Conservation (phyloP, 805 yeast species). For the Wickerhamomyces bisporus region DNA sequence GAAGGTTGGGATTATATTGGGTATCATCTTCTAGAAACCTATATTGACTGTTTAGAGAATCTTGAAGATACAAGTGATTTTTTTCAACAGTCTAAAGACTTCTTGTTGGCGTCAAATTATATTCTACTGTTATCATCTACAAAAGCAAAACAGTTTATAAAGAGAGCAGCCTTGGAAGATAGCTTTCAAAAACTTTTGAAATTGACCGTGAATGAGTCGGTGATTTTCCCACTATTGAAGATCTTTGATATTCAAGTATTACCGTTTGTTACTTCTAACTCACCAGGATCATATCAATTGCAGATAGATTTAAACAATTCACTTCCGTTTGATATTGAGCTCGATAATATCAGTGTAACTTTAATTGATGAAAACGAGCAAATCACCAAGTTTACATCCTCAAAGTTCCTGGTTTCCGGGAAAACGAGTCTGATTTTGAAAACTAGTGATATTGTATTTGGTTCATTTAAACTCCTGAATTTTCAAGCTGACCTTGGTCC, state of each 20-base stretch:
- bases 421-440: slow-evolving; percentile 9
- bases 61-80: slow-evolving; percentile 23
- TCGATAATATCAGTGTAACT: slow-evolving; percentile 21
- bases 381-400: slow-evolving; percentile 2
- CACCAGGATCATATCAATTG: slow-evolving; percentile 24
- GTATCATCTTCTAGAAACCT: slow-evolving; percentile 56
- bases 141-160: background rate
- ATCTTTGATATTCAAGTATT: slow-evolving; percentile 23
- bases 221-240: slow-evolving; percentile 9
- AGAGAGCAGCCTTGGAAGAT: background rate
- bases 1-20: slow-evolving; percentile 78
- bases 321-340: slow-evolving; percentile 22
- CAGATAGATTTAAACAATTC: slow-evolving; percentile 24
- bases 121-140: slow-evolving; percentile 6
- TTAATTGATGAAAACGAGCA: slow-evolving; percentile 12
- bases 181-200: slow-evolving; percentile 2
- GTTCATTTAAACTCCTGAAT: slow-evolving; percentile 27
- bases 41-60: slow-evolving; percentile 61
- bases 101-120: slow-evolving; percentile 7
- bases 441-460: slow-evolving; percentile 29
- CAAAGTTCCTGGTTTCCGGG: background rate
- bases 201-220: background rate
- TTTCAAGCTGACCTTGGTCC: slow-evolving; percentile 24
- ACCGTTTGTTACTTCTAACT: slow-evolving; percentile 24
- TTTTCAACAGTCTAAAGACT: slow-evolving; percentile 10